Percentiles rank a stretch among this genome's conserved stretches.
phyloP scores from a whole-genome alignment of 2,329 filamentous ascomycete species.

The Bipolaris gigantea region DNA sequence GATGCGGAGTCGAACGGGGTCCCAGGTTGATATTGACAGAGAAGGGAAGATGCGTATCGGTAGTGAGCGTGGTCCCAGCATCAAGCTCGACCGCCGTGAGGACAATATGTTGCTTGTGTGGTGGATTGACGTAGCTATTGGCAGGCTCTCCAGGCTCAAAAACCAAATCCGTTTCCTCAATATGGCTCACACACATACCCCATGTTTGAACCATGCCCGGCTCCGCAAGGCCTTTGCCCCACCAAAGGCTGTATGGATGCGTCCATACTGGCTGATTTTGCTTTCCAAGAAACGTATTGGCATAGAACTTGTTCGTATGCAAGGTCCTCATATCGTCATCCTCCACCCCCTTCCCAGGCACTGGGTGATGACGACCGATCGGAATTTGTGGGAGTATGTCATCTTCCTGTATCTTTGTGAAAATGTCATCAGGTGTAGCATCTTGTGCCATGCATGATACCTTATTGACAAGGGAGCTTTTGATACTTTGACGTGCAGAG shows the following conservation, averaged over 20 bases:
- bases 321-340: constrained; percentile 52
- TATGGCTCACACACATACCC: constrained; percentile 52
- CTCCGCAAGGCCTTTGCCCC: constrained; percentile 51
- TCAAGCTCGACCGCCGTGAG: constrained; percentile 77
- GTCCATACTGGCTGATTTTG: constrained; percentile 72
- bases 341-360: constrained; percentile 44
- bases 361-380: constrained; percentile 46
- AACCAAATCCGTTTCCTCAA: constrained; percentile 67
- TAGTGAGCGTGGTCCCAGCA: constrained; percentile 58
- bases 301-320: constrained; percentile 70
- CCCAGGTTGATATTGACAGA: constrained; percentile 68
- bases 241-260: constrained; percentile 59
- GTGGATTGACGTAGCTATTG: constrained; percentile 69
- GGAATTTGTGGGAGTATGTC: constrained; percentile 47
- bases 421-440: constrained; percentile 41
- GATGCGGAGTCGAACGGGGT: constrained; percentile 54
- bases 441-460: constrained; percentile 1
- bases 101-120: constrained; percentile 75
- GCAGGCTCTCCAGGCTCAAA: constrained; percentile 57
- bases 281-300: constrained; percentile 75
- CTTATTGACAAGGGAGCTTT: constrained; percentile 13
- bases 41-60: constrained; percentile 58
- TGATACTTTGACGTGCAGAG: constrained; percentile 14
- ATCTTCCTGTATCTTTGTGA: constrained; percentile 47
- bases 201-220: constrained; percentile 61